Conservation (phyloP, 805 yeast genomes). For the Tetrapisispora namnaoensis region DNA sequence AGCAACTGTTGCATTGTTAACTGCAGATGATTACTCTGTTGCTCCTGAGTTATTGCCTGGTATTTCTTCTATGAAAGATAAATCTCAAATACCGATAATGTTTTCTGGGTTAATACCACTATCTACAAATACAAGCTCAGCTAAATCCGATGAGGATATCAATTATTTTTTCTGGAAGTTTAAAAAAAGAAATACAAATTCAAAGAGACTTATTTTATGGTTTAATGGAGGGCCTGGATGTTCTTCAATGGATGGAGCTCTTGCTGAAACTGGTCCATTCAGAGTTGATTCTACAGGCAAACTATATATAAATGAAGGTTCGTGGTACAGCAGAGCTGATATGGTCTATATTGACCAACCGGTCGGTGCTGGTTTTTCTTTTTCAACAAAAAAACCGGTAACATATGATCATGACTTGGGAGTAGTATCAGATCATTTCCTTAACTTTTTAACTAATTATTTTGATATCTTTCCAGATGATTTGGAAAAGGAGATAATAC, state of each 20-base stretch:
- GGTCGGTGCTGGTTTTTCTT: slow-evolving; percentile 84
- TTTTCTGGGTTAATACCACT: slow-evolving; percentile 59
- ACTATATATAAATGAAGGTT: slow-evolving; percentile 52
- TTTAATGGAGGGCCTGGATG: slow-evolving; percentile 98
- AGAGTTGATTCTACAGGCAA: slow-evolving; percentile 42
- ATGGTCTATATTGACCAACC: slow-evolving; percentile 90
- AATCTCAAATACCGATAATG: slow-evolving; percentile 32
- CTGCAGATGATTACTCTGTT: slow-evolving; percentile 7
- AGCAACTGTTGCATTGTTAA: not conserved
- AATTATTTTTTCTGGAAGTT: slow-evolving; percentile 75
- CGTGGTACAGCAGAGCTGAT: slow-evolving; percentile 78
- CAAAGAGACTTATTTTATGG: slow-evolving; percentile 57
- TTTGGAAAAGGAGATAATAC: slow-evolving; percentile 46
- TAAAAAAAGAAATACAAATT: slow-evolving; percentile 17
- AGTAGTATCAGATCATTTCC: slow-evolving; percentile 52
- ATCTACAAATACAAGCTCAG: slow-evolving; percentile 19
- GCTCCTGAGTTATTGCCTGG: slow-evolving; percentile 25
- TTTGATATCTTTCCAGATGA: slow-evolving; percentile 68
- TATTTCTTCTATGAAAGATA: slow-evolving; percentile 12
- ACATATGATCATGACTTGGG: slow-evolving; percentile 39
- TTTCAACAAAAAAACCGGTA: slow-evolving; percentile 33
- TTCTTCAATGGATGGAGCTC: slow-evolving; percentile 94
- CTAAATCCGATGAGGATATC: slow-evolving; percentile 34
- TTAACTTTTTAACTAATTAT: slow-evolving; percentile 56
- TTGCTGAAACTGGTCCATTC: slow-evolving; percentile 87